Conservation (phyloP, 208 protist genomes). For the Porcisia deanei region DNA sequence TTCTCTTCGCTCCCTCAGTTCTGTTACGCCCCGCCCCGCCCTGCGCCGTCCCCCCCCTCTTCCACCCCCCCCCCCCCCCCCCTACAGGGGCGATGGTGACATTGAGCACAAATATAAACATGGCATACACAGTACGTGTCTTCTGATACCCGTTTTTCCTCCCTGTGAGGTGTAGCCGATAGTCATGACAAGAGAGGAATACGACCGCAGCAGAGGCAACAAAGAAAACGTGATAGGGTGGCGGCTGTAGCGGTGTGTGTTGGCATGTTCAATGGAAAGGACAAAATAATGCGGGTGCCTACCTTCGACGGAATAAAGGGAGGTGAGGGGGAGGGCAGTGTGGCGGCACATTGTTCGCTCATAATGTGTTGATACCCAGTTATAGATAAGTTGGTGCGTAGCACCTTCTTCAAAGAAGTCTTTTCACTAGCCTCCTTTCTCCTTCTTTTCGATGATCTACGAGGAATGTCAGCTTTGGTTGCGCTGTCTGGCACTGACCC, state of each 20-base stretch:
- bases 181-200: neutral
- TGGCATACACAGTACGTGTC: neutral
- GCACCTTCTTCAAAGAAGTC: neutral
- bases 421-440: neutral
- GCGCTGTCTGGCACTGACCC: neutral
- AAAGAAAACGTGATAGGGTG: neutral
- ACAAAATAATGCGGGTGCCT: neutral
- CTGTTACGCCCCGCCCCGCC: too few species aligned
- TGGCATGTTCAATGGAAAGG: neutral
- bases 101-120: conserved; percentile 3
- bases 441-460: neutral
- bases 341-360: neutral
- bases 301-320: neutral
- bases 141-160: neutral
- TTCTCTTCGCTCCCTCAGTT: too few species aligned
- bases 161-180: neutral
- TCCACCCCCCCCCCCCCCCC: neutral
- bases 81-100: neutral
- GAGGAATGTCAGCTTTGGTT: neutral
- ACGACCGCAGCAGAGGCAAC: neutral
- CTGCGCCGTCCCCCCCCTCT: too few species aligned
- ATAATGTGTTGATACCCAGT: neutral
- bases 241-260: neutral
- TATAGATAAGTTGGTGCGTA: neutral
- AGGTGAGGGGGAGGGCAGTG: neutral